These are phyloP conservation scores for Quercus alba DNA, from an alignment of 306 rosid species.

Conservation along the genomic window DNA sequence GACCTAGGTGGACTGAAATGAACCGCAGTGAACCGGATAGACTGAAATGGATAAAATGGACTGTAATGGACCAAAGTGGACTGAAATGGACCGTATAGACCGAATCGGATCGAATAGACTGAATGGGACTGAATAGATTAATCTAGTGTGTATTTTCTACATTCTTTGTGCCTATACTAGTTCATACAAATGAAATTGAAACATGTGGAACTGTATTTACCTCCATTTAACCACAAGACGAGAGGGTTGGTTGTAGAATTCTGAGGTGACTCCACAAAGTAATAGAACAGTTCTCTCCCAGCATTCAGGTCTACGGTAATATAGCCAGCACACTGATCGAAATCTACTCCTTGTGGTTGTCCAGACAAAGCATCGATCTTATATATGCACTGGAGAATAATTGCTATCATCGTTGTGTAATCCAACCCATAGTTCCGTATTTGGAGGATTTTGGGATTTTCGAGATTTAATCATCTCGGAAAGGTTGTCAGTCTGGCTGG, in stretches of 20 bases:
- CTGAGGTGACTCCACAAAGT: constrained; percentile 52
- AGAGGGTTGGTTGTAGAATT: constrained; percentile 39
- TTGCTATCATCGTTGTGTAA: constrained; percentile 2
- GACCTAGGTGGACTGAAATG: too few relatives aligned
- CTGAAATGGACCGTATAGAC: too few relatives aligned
- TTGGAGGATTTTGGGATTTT: constrained; percentile 20
- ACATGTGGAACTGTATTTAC: constrained; percentile 5
- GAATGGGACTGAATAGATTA: too few relatives aligned
- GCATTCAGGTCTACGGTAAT: constrained; percentile 40
- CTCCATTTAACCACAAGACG: constrained; percentile 69
- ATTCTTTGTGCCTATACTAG: too few relatives aligned
- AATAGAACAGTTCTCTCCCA: constrained; percentile 56
- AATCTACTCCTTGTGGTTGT: constrained; percentile 48
- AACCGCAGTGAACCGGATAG: fast-evolving
- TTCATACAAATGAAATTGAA: too few relatives aligned
- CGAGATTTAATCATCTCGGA: constrained; percentile 27
- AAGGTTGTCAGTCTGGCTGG: constrained; percentile 40
- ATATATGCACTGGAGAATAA: constrained; percentile 4
- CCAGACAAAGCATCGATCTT: constrained; percentile 53
- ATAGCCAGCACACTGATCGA: constrained; percentile 56
- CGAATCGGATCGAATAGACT: too few relatives aligned
- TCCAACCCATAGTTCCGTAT: constrained; percentile 11
- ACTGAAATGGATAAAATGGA: too few relatives aligned
- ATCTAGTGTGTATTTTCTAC: too few relatives aligned
- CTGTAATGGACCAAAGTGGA: too few relatives aligned